Base-by-base conservation (phyloP, 305 asterid genomes). In the Fraxinus greggii region DNA sequence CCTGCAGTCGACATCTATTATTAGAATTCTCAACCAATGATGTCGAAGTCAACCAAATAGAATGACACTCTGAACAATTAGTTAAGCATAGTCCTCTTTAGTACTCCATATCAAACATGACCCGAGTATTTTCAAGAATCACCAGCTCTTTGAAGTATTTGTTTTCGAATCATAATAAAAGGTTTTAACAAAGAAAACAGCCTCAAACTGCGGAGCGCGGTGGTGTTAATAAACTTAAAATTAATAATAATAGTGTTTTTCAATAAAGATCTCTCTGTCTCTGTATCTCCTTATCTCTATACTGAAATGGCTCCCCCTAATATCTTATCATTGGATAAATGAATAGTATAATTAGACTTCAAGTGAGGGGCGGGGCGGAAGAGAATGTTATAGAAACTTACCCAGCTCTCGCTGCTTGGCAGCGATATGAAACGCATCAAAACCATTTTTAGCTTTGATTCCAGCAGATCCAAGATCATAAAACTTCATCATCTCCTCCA, bases 351-450 rank as follows among this genome's bases (percentile, higher is more conserved):
- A 56, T 56, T 56, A 63, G 29, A 63, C 15, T 21, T 24, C 32
- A 17, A 15, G 21, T 4, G 7, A 1, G 59, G 21, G 59, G 56
- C 6, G 19, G 56, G 8, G 3, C 7, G 72, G n/a, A 38, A 45
- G 54, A 76, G 76, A 28, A 73, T 23, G n/a, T 1, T 8, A 31
- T 28, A 48, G 13, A 59, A 5, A 36, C 81, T 85, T 48, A 93
- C 98, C 98, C 31, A 92, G 78, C 77, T 90, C 83, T 31, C 95
- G 97, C 0, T 88, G 87, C 86, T 90, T 92, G 83, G 98, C 92
- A 83, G 97, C 98, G 78, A 93, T 90, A 80, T 92, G 98, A 87
- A 93, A 91, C 38, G 94, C 92, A 85, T 93, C 98, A 85, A 45
- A 92, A 1, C 98, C 97, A 86, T 90, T 93, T 81, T 81, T 90